phyloP scores from a whole-genome alignment of 2,329 filamentous ascomycete species.

The Cladophialophora immunda region DNA sequence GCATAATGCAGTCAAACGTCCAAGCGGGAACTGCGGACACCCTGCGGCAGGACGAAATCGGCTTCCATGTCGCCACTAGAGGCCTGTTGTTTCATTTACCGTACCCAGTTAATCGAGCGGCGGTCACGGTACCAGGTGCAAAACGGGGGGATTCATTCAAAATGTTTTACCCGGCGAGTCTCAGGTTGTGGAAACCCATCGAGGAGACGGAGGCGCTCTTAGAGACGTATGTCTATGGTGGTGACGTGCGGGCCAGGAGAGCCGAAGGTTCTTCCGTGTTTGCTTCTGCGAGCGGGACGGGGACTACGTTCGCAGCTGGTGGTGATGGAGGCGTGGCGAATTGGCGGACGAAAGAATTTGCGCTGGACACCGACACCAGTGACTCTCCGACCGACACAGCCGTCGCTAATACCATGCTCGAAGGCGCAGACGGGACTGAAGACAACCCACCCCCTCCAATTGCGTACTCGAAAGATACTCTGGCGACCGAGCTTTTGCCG shows the following conservation, averaged over 20 bases:
- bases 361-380: neutral
- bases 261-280: constrained; percentile 48
- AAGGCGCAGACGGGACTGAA: constrained; percentile 19
- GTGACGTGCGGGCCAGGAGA: constrained; percentile 49
- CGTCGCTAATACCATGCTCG: neutral
- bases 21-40: constrained; percentile 72
- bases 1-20: constrained; percentile 47
- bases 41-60: constrained; percentile 90
- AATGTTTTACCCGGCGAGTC: constrained; percentile 89
- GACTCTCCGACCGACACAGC: neutral
- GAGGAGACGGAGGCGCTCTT: constrained; percentile 82
- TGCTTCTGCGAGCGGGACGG: constrained; percentile 29
- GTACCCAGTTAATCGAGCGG: constrained; percentile 76
- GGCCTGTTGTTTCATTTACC: constrained; percentile 87
- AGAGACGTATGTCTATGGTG: constrained; percentile 72
- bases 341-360: constrained; percentile 44
- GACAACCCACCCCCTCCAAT: constrained; percentile 45
- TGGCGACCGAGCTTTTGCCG: constrained; percentile 85
- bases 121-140: constrained; percentile 47
- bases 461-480: constrained; percentile 69
- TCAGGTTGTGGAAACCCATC: constrained; percentile 82
- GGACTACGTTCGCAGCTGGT: constrained; percentile 42
- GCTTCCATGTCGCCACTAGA: constrained; percentile 88
- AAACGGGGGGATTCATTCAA: constrained; percentile 70
- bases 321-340: constrained; percentile 46